Evolutionary conservation across 2,329 filamentous ascomycete genomes (phyloP).

Genomic region (Aspergillus sp.): DNA sequence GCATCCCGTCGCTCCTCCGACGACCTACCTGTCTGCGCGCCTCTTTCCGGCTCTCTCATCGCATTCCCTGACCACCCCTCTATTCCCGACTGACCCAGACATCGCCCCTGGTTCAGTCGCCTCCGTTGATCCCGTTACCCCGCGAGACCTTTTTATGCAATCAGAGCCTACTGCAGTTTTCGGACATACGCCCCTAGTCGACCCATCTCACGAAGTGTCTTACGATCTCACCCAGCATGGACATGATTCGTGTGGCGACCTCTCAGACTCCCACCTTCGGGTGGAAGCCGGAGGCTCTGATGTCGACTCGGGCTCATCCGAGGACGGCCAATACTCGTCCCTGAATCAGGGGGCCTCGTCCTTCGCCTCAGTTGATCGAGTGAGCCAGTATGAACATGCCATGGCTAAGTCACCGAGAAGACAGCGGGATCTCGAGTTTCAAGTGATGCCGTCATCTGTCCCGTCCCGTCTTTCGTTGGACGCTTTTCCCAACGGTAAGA

Average conservation of each 20-base stretch:
- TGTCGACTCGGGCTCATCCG: constrained; percentile 22
- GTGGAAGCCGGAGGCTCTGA: constrained; percentile 36
- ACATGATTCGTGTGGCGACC: constrained; percentile 47
- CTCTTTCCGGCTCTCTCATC: background rate
- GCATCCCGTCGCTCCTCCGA: constrained; percentile 6
- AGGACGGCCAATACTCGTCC: constrained; percentile 20
- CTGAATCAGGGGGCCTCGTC: constrained; percentile 16
- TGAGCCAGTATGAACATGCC: constrained; percentile 57
- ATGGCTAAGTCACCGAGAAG: constrained; percentile 35
- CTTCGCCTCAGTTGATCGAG: background rate
- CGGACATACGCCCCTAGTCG: constrained; percentile 44
- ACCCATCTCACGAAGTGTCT: constrained; percentile 36
- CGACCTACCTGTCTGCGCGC: background rate
- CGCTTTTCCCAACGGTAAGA: constrained; percentile 76
- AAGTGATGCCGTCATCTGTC: constrained; percentile 48
- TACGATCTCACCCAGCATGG: constrained; percentile 58
- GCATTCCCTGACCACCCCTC: background rate
- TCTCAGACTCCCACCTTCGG: constrained; percentile 44
- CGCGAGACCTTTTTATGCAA: constrained; percentile 62
- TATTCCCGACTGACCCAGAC: constrained; percentile 51
- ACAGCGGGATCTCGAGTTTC: constrained; percentile 49
- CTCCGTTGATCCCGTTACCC: constrained; percentile 27
- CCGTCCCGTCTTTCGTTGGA: constrained; percentile 51
- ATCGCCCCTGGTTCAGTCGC: constrained; percentile 55
- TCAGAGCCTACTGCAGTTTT: constrained; percentile 55